A percentile compares a stretch with the other conserved stretches of the same genome.
phyloP scores from a whole-genome alignment of 2,329 filamentous ascomycete species.

The Cercospora sp. region DNA sequence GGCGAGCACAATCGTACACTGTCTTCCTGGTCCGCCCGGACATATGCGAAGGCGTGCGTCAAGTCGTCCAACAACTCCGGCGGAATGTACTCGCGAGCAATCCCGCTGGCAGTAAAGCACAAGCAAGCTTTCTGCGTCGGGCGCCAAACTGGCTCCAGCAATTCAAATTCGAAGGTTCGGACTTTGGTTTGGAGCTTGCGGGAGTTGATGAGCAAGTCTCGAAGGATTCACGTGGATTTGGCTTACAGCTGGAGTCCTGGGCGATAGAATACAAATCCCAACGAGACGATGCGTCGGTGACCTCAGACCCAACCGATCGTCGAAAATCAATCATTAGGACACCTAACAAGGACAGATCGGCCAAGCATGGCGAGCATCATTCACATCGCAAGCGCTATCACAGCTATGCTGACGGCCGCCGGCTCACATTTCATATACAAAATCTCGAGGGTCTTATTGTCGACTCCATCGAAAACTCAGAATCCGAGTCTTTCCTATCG shows the following conservation, averaged over 20 bases:
- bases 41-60: slow-evolving; percentile 86
- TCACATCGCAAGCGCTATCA: slow-evolving; percentile 51
- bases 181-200: slow-evolving; percentile 87
- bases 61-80: slow-evolving; percentile 83
- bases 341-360: slow-evolving; percentile 45
- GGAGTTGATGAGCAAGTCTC: slow-evolving; percentile 84
- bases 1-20: slow-evolving; percentile 81
- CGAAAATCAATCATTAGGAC: slow-evolving; percentile 73
- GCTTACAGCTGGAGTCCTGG: slow-evolving; percentile 83
- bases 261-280: slow-evolving; percentile 86
- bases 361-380: slow-evolving; percentile 32
- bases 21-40: slow-evolving; percentile 88
- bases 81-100: slow-evolving; percentile 61
- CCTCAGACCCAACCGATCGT: slow-evolving; percentile 46
- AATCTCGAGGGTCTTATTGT: slow-evolving; percentile 89
- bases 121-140: slow-evolving; percentile 71
- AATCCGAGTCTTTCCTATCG: slow-evolving; percentile 80
- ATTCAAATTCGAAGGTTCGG: slow-evolving; percentile 79
- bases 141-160: slow-evolving; percentile 83
- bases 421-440: slow-evolving; percentile 75
- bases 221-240: slow-evolving; percentile 75
- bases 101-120: slow-evolving; percentile 43
- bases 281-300: slow-evolving; percentile 54
- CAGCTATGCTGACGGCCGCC: slow-evolving; percentile 69
- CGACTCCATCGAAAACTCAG: slow-evolving; percentile 80